Base-by-base conservation (phyloP, 1,284 basidiomycete genomes). In the Anthracocystis walkeri region DNA sequence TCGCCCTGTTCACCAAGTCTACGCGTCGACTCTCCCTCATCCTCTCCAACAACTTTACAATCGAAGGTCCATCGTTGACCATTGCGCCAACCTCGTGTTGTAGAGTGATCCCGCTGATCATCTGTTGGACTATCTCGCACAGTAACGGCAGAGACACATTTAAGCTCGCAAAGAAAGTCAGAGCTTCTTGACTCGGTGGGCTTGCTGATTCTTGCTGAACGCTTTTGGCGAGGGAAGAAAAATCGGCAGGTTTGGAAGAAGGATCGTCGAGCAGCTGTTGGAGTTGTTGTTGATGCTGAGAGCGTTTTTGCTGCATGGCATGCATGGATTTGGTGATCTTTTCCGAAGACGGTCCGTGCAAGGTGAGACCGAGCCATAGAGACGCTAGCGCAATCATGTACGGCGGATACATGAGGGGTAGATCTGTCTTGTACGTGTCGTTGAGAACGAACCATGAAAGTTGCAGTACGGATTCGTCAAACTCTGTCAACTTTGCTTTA, bases 311-410 rank as follows among this genome's bases (percentile, higher is more conserved):
- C n/a, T 57, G 65, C 49, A 53, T 58, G 16, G 53, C 20, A 0
- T 23, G 12, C 6, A 69, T 46, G 20, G 61, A 68, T 7, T 42
- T 12, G 23, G 58, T 58, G 55, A 81, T 57, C 40, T 61, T 66
- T 14, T 72, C 61, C 23, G 46, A 53, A 8, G 65, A 58, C 0
- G 75, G 61, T 0, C 61, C 41, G 23, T 84, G 78, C 0, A 84
- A 51, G 2, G 77, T 71, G 1, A 85, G 62, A 0, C 78, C 80
- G 8, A 97, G 89, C 86, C 94, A 97, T 61, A 98, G 89, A 0
- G 94, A 91, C 0, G 95, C 91, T 67, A 98, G 89, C 18, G 96
- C 95, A 68, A 98, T 92, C 63, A 98, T 88, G 85, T 97, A 94
- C 0, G 96, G 96, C 0, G 96, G 94, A 81, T 98, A 92, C 38